phyloP scores from a whole-genome alignment of 1,139 yeast genomes.

The Sporopachydermia cereana region DNA sequence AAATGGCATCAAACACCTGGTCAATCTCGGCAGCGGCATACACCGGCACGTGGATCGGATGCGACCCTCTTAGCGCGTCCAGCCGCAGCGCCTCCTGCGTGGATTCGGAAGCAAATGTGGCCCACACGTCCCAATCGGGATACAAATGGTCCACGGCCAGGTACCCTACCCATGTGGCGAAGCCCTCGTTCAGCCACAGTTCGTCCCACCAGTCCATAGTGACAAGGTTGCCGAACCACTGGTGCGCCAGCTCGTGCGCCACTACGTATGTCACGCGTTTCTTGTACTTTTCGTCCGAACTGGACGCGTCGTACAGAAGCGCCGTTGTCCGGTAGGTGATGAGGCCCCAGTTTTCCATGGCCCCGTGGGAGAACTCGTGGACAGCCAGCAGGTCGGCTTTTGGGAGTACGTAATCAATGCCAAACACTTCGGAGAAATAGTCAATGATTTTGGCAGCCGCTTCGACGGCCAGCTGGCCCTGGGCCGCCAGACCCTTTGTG shows the following conservation, averaged over 20 bases:
- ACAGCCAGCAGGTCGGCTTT: constrained; percentile 66
- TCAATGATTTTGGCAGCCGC: constrained; percentile 57
- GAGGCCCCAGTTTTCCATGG: constrained; percentile 77
- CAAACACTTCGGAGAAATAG: constrained; percentile 53
- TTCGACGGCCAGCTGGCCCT: constrained; percentile 53
- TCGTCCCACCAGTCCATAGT: constrained; percentile 88
- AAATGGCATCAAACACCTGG: constrained; percentile 68
- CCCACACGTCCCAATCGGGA: constrained; percentile 68
- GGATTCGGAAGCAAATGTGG: constrained; percentile 48
- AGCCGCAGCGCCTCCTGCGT: constrained; percentile 52
- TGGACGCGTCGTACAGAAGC: constrained; percentile 44
- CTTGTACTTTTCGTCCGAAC: constrained; percentile 38
- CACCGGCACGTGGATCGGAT: constrained; percentile 71
- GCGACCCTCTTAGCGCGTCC: constrained; percentile 64
- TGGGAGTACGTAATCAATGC: constrained; percentile 58
- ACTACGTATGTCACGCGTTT: constrained; percentile 71
- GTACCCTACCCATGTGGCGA: constrained; percentile 76
- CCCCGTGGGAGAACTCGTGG: constrained; percentile 67
- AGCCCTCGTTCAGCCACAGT: constrained; percentile 74
- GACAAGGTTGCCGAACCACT: constrained; percentile 76
- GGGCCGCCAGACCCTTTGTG: constrained; percentile 52
- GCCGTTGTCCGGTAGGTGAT: constrained; percentile 66
- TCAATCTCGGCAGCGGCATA: constrained; percentile 63
- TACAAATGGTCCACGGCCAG: constrained; percentile 49
- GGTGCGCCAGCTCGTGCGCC: constrained; percentile 74